These are phyloP conservation scores for Davidsoniella eucalypti DNA, from an alignment of 2,329 filamentous ascomycete genomes.

Conservation along the genomic window DNA sequence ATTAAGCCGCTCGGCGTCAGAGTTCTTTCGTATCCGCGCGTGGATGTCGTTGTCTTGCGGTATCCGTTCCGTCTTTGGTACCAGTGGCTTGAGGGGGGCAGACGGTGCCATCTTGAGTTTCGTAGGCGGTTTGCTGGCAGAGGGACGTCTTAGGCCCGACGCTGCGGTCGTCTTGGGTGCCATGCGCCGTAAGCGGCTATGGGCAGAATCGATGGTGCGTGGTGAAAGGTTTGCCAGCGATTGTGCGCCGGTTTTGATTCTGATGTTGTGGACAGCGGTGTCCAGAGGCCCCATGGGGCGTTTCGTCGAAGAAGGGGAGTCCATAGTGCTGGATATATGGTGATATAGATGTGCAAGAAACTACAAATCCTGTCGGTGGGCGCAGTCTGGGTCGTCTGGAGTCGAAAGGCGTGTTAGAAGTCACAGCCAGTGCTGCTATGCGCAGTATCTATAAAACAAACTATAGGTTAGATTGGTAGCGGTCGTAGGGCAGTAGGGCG, in stretches of 20 bases:
- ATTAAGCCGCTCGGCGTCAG: conserved; percentile 38
- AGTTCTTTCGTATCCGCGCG: conserved; percentile 30
- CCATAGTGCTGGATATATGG: not conserved
- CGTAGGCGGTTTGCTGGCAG: not conserved
- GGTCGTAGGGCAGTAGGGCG: too few species aligned
- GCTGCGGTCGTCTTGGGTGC: conserved; percentile 2
- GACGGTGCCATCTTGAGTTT: conserved; percentile 12
- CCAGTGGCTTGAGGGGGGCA: conserved; percentile 12
- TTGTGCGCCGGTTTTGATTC: conserved; percentile 6
- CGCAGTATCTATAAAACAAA: too few species aligned
- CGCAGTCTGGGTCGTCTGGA: too few species aligned
- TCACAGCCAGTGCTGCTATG: too few species aligned
- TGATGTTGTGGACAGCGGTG: conserved; percentile 1
- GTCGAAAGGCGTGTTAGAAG: too few species aligned
- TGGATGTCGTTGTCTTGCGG: conserved; percentile 24
- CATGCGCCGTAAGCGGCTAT: conserved; percentile 8
- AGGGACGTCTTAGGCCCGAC: not conserved
- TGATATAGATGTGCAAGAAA: too few species aligned
- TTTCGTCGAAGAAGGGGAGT: not conserved
- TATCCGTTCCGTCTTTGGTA: conserved; percentile 23
- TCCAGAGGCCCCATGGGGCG: not conserved
- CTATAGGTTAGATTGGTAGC: too few species aligned
- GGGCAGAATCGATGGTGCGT: conserved; percentile 8
- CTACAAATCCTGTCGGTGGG: too few species aligned
- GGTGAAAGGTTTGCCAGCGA: conserved; percentile 4